phyloP scores from a whole-genome alignment of 495 filamentous ascomycete genomes.

The Lepraria neglecta region DNA sequence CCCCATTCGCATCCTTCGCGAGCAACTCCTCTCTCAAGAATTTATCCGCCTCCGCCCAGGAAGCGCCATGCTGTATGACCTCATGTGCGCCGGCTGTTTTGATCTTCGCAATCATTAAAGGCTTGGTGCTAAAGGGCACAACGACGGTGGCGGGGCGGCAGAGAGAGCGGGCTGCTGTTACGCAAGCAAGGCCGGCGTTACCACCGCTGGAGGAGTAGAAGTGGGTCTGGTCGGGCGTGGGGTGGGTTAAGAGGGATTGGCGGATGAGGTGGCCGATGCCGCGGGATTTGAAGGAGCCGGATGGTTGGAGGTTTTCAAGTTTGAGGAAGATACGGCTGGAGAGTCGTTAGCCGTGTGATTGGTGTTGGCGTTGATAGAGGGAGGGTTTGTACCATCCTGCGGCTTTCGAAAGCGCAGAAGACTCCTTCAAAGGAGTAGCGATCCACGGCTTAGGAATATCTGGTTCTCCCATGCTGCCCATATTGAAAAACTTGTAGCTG shows the following conservation, averaged over 20 bases:
- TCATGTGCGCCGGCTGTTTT: slow-evolving; percentile 57
- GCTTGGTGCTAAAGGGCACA: slow-evolving; percentile 61
- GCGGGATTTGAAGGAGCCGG: slow-evolving; percentile 91
- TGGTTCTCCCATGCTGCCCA: slow-evolving; percentile 12
- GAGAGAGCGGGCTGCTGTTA: slow-evolving; percentile 66
- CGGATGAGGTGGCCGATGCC: slow-evolving; percentile 79
- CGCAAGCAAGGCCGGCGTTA: slow-evolving; percentile 88
- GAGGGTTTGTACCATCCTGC: slow-evolving; percentile 57
- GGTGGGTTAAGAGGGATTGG: slow-evolving; percentile 44
- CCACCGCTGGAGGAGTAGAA: slow-evolving; percentile 88
- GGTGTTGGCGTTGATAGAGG: neutral
- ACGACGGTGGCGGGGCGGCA: slow-evolving; percentile 73
- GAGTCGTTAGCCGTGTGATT: slow-evolving; percentile 17
- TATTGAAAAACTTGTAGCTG: neutral
- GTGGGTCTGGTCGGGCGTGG: slow-evolving; percentile 45
- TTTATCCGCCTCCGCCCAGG: slow-evolving; percentile 71
- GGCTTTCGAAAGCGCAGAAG: slow-evolving; percentile 57
- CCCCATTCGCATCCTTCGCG: slow-evolving; percentile 42
- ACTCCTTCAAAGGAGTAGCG: slow-evolving; percentile 66
- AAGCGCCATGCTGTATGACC: slow-evolving; percentile 64
- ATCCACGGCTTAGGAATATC: slow-evolving; percentile 51
- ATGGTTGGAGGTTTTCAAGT: slow-evolving; percentile 87
- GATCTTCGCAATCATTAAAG: slow-evolving; percentile 70
- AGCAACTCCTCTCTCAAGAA: slow-evolving; percentile 61
- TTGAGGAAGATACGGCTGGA: slow-evolving; percentile 77